Evolutionary conservation across 345 rosid species (phyloP), one percentile per base, ranked within the genome.

Genomic region (Firmiana major): DNA sequence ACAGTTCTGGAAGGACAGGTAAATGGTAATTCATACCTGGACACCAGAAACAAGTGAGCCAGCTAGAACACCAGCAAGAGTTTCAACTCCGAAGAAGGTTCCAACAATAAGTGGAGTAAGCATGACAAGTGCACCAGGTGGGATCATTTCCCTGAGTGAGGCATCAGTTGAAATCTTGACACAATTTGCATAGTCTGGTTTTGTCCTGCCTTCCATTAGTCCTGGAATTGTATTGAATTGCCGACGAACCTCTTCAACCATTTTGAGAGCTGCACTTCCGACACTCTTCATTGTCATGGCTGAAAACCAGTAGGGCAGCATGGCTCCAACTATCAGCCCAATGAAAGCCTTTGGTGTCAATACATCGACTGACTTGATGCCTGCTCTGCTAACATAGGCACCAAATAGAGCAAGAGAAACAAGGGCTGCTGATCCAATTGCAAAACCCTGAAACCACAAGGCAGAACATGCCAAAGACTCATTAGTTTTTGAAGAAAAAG

Each of bases 241-340:
- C 16, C 90, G 82, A 49, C 94, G 83, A 34, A 90, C 94, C 78
- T 88, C 94, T 79, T 90, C 91, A 0, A 90, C 91, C 94, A 90
- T 90, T 75, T 90, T 89, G 43, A 90, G 86, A 11, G 91, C 92
- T 42, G 88, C 85, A 70, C 84, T 90, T 64, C 94, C 94, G 3
- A 90, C 92, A 13, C 92, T 89, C 84, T 90, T 90, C 94, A 90
- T 89, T 72, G 92, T 87, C 92, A 84, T 84, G 80, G 94, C 87
- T 0, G 92, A 90, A 76, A 88, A 88, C 92, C 94, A 85, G 85
- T 81, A 90, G 0, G 90, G 94, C 58, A 90, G 92, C 94, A 89
- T 88, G 16, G 94, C 94, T 16, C 92, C 94, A 2, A 87, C 91
- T 5, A 89, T 71, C 65, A 89, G 82, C 36, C 91, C 92, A 0